These are phyloP conservation scores for Cucumis sativus DNA, from an alignment of 306 rosid genomes.

Conservation along the genomic window DNA sequence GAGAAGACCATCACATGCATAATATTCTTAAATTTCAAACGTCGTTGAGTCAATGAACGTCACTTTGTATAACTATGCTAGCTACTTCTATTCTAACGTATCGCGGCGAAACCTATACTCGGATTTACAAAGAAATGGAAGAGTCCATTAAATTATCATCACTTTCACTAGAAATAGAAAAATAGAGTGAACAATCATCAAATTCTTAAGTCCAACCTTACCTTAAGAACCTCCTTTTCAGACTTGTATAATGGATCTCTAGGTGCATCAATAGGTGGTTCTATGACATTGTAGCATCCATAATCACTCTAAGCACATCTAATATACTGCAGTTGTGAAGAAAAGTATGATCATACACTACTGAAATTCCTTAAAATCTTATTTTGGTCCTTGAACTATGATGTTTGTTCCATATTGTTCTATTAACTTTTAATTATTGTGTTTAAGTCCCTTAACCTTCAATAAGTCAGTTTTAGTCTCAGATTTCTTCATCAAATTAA, in stretches of 20 bases:
- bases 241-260: constrained; percentile 83
- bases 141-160: neutral
- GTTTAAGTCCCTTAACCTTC: neutral
- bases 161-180: neutral
- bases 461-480: neutral
- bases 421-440: neutral
- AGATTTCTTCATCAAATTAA: neutral
- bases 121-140: neutral
- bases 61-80: neutral
- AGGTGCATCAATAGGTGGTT: constrained; percentile 89
- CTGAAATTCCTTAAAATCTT: neutral
- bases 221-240: constrained; percentile 71
- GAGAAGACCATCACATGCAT: neutral
- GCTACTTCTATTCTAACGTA: neutral
- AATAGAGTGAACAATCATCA: neutral
- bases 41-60: neutral
- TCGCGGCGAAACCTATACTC: neutral
- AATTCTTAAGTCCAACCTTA: constrained; percentile 6
- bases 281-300: constrained; percentile 70
- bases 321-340: constrained; percentile 47
- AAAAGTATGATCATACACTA: constrained; percentile 4
- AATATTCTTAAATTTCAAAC: neutral
- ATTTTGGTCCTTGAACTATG: neutral
- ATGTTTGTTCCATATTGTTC: neutral
- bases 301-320: constrained; percentile 81